A percentile compares a stretch with the other conserved stretches of the same genome.
These are phyloP conservation scores for Paramecium octaurelia DNA, from an alignment of 73 alveolate species.

Conservation along the genomic window DNA sequence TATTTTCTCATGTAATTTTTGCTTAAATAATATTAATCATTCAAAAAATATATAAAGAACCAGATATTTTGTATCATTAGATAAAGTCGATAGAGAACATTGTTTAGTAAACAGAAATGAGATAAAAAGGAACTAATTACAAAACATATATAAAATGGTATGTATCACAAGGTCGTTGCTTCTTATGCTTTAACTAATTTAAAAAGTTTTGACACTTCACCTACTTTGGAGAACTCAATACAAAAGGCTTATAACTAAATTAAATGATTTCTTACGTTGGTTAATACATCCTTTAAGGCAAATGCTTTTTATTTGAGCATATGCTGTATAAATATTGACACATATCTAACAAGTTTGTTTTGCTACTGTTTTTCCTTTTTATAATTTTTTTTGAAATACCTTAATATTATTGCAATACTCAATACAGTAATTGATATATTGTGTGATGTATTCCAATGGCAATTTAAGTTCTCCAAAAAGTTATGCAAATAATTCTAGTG, in stretches of 20 bases:
- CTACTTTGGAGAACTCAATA: constrained; percentile 10
- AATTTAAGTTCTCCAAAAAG: background rate
- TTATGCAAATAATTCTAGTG: background rate
- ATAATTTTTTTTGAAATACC: background rate
- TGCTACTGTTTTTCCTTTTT: background rate
- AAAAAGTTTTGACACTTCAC: background rate
- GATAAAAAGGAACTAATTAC: background rate
- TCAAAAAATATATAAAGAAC: too few relatives aligned
- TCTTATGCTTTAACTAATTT: background rate
- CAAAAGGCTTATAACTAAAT: constrained; percentile 6
- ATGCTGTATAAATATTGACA: background rate
- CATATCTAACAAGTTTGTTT: background rate
- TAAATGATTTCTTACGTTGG: background rate
- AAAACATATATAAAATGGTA: background rate
- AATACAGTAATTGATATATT: background rate
- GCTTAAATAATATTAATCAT: too few relatives aligned
- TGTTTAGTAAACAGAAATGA: too few relatives aligned
- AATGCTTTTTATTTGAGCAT: background rate
- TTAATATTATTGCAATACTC: background rate
- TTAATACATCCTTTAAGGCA: background rate
- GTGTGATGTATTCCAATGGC: background rate
- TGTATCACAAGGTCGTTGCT: background rate
- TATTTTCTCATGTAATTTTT: too few relatives aligned
- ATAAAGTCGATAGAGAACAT: too few relatives aligned
- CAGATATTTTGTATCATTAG: too few relatives aligned